Evolutionary conservation across 129 eudicot species (phyloP).

Genomic region (Centella asiatica): DNA sequence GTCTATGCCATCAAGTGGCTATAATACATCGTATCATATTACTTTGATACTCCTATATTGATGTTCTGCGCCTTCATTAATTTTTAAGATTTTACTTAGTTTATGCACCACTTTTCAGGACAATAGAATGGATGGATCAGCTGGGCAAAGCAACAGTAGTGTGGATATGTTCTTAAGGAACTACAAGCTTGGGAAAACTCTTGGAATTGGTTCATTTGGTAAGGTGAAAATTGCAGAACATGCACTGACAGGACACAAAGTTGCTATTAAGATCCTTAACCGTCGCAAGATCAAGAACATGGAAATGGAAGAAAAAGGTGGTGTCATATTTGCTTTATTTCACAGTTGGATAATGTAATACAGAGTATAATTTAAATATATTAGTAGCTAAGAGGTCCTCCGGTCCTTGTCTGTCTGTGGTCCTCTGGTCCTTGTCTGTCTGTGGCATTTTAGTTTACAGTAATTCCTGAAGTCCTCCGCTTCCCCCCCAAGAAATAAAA

Average conservation of each 20-base stretch:
- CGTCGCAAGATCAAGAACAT: constrained; percentile 87
- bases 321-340: not conserved
- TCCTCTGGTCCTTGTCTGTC: too few species aligned
- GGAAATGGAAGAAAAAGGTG: constrained; percentile 99
- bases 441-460: too few species aligned
- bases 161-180: constrained; percentile 65
- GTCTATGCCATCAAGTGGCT: not conserved
- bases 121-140: constrained; percentile 65
- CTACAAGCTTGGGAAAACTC: constrained; percentile 92
- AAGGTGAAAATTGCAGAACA: constrained; percentile 94
- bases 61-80: not conserved
- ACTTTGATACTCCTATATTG: not conserved
- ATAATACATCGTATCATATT: not conserved
- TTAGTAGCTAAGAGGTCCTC: too few species aligned
- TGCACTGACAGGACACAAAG: constrained; percentile 81
- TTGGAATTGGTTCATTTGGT: constrained; percentile 95
- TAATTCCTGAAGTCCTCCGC: too few species aligned
- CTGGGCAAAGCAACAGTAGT: constrained; percentile 45
- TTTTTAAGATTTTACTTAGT: constrained; percentile 1
- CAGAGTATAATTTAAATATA: too few species aligned
- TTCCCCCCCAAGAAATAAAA: too few species aligned
- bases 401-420: too few species aligned
- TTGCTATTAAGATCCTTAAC: constrained; percentile 93
- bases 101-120: constrained; percentile 12
- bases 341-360: not conserved